Evolutionary conservation across 495 filamentous ascomycete species (phyloP).

Genomic region (Neurospora sp.): DNA sequence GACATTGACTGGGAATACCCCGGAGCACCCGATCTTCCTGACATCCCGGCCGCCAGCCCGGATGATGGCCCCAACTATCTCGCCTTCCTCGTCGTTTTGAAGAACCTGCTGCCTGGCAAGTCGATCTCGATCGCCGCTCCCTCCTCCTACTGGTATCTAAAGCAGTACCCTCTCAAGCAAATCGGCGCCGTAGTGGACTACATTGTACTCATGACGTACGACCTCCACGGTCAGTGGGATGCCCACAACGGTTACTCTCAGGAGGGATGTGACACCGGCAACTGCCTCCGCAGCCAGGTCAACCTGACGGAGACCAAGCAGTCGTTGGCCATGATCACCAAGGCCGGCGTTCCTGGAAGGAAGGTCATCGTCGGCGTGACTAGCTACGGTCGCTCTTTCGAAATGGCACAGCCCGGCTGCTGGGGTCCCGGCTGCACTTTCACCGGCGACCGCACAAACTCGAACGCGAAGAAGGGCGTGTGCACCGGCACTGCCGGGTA

Average conservation of each 20-base stretch:
- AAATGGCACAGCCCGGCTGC: slow-evolving; percentile 10
- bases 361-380: slow-evolving; percentile 24
- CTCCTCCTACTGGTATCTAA: slow-evolving; percentile 9
- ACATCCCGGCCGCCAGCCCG: slow-evolving; percentile 7
- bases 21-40: slow-evolving; percentile 20
- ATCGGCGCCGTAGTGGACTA: slow-evolving; percentile 18
- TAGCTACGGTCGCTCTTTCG: slow-evolving; percentile 30
- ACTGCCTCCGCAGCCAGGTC: slow-evolving; percentile 33
- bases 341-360: slow-evolving; percentile 32
- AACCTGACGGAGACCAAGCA: slow-evolving; percentile 33
- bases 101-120: slow-evolving; percentile 6
- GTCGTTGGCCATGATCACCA: slow-evolving; percentile 36
- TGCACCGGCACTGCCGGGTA: slow-evolving; percentile 4
- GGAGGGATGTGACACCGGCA: slow-evolving; percentile 26
- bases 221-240: slow-evolving; percentile 20
- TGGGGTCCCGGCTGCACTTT: slow-evolving; percentile 6
- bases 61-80: slow-evolving; percentile 10
- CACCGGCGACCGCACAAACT: background rate
- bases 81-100: slow-evolving; percentile 6
- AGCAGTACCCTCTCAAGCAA: slow-evolving; percentile 8
- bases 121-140: slow-evolving; percentile 19
- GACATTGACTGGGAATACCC: slow-evolving; percentile 29
- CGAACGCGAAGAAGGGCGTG: background rate
- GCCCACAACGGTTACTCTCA: background rate
- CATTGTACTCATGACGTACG: slow-evolving; percentile 24